phyloP scores from a whole-genome alignment of 371 early-diverging fungal genomes.

The Chytridiales sp. region DNA sequence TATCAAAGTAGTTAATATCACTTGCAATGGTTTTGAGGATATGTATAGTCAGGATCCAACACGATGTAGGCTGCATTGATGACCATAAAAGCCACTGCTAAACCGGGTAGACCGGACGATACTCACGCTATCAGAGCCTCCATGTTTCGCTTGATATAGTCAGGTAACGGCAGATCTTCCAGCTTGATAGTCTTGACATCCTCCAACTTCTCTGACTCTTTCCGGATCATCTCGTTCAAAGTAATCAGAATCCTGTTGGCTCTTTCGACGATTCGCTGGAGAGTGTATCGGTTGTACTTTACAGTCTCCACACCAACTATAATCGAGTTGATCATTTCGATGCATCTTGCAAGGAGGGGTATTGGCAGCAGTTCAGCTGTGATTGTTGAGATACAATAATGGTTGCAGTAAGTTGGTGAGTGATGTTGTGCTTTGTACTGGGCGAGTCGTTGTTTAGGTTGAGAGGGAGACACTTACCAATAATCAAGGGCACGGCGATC shows the following conservation, averaged over 20 bases:
- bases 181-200: not conserved
- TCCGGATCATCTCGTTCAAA: not conserved
- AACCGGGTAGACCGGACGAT: not conserved
- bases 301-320: not conserved
- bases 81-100: not conserved
- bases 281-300: conserved; percentile 8
- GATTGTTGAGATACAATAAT: not conserved
- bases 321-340: not conserved
- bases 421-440: no score
- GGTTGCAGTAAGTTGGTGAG: not conserved
- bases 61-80: not conserved
- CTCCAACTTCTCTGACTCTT: not conserved
- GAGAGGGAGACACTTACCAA: not conserved
- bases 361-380: conserved; percentile 4
- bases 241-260: not conserved
- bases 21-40: no score
- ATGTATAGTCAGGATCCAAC: no score
- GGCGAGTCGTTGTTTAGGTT: not conserved
- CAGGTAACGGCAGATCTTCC: no score
- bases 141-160: no score
- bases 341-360: not conserved
- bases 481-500: not conserved
- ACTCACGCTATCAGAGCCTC: not conserved
- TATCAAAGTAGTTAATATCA: not conserved
- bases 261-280: conserved; percentile 5